Percentiles rank a stretch among this genome's conserved stretches.
Conservation (phyloP, 345 rosid genomes). For the Salix viminalis region DNA sequence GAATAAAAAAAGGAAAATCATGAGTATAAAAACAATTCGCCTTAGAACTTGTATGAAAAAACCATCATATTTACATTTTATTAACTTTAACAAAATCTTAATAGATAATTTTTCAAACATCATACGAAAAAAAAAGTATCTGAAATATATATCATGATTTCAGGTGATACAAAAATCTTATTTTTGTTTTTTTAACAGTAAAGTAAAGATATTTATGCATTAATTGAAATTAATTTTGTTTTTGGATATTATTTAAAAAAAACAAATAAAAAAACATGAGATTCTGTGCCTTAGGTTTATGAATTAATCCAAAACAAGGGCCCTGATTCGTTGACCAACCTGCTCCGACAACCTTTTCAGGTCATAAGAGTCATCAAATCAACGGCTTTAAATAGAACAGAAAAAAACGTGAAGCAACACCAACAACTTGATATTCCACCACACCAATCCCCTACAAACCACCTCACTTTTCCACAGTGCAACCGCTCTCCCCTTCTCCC, state of each 20-base stretch:
- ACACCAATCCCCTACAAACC: constrained; percentile 7
- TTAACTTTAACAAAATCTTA: too few species aligned
- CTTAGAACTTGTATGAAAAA: background rate
- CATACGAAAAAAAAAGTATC: too few species aligned
- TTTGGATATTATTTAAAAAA: background rate
- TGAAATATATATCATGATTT: too few species aligned
- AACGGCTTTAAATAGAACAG: background rate
- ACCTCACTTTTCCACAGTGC: background rate
- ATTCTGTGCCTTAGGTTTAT: background rate
- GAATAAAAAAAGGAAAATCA: background rate
- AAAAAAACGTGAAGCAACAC: background rate
- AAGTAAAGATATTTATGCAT: too few species aligned
- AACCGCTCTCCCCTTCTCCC: background rate
- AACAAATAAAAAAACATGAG: background rate
- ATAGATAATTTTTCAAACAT: too few species aligned
- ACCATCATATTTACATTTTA: background rate
- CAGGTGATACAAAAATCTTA: too few species aligned
- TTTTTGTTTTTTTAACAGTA: too few species aligned
- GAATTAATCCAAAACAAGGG: background rate
- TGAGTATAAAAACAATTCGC: background rate
- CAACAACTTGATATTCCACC: background rate
- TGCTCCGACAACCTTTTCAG: background rate
- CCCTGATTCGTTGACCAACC: background rate
- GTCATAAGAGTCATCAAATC: background rate
- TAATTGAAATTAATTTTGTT: too few species aligned